Evolutionary conservation across 805 yeast genomes (phyloP), one percentile per base, ranked within the genome.

Genomic region (Spathaspora gorwiae): DNA sequence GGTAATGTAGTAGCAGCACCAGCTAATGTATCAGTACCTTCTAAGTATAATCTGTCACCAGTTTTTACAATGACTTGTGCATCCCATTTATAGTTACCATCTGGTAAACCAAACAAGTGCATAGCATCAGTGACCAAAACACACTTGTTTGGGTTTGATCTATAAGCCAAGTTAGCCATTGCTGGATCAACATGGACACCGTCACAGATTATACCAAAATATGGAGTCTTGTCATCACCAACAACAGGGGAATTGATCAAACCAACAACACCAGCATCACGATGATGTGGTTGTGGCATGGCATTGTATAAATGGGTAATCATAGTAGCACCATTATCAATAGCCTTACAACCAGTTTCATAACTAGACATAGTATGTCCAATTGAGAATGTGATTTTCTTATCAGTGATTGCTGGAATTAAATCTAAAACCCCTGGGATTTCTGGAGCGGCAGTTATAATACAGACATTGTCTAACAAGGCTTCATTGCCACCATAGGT

Each of bases 281-380:
- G 64, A 54, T 79, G 83, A 53, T 78, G 83, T 7, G 80, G 80
- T 62, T 61, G 75, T 3, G 81, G 80, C 84, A 79, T 79, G 51
- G 84, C 84, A 52, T 79, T 79, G 60, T 75, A 79, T 43, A 79
- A 65, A 54, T 79, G 84, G 3, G 84, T 79, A 45, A 79, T 65
- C 83, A 79, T 78, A n/a, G 73, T 54, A 12, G 81, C 80, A 24
- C 84, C 84, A n/a, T 64, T 52, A 19, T 62, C 57, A 32, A 79
- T 61, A 0, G 83, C 83, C 43, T 66, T 59, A 19, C 70, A 47
- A 11, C 67, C 70, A 19, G 70, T 67, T 29, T 55, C 52, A 50
- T 66, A 63, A 49, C 62, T 68, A 34, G 79, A 65, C 53, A 56
- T 64, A 11, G 79, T 70, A 57, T 76, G 80, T 36, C 80, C 80